Percentiles rank a stretch among this genome's conserved stretches.
Conservation (phyloP, 23 red algal genomes). For the Porphyridium purpureum region DNA sequence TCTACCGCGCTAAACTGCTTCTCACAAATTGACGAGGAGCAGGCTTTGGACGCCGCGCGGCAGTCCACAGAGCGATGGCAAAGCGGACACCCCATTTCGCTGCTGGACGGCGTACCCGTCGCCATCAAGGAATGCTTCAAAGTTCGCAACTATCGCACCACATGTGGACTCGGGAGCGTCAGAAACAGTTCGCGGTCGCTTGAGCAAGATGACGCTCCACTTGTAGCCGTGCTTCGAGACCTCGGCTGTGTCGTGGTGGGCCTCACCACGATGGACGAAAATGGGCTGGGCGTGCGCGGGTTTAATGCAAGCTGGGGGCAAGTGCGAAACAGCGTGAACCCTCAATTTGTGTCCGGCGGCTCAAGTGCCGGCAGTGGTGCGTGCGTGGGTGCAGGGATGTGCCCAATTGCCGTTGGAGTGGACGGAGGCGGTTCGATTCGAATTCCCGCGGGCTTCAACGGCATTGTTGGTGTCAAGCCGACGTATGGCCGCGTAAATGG, state of each 20-base stretch:
- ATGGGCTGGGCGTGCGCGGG: constrained; percentile 71
- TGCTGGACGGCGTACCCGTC: constrained; percentile 42
- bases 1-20: too few species aligned
- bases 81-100: constrained; percentile 13
- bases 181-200: neutral
- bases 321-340: constrained; percentile 42
- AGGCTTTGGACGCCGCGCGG: neutral
- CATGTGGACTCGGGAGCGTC: constrained; percentile 3
- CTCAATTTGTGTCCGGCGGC: constrained; percentile 65
- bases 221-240: constrained; percentile 16
- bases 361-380: constrained; percentile 70
- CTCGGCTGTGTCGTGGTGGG: constrained; percentile 73
- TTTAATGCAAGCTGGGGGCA: constrained; percentile 26
- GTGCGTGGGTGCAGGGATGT: constrained; percentile 49
- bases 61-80: constrained; percentile 6
- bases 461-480: constrained; percentile 64
- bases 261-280: constrained; percentile 94
- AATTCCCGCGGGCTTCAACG: constrained; percentile 62
- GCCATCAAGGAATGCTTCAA: constrained; percentile 44
- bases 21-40: neutral
- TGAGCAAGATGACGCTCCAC: constrained; percentile 5
- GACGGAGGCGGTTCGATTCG: constrained; percentile 86
- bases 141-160: constrained; percentile 6
- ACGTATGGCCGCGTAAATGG: constrained; percentile 47
- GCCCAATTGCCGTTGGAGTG: constrained; percentile 42